Evolutionary conservation across 441 rosid species (phyloP), one percentile per base, ranked within the genome.

Genomic region (Brassica hybrid): DNA sequence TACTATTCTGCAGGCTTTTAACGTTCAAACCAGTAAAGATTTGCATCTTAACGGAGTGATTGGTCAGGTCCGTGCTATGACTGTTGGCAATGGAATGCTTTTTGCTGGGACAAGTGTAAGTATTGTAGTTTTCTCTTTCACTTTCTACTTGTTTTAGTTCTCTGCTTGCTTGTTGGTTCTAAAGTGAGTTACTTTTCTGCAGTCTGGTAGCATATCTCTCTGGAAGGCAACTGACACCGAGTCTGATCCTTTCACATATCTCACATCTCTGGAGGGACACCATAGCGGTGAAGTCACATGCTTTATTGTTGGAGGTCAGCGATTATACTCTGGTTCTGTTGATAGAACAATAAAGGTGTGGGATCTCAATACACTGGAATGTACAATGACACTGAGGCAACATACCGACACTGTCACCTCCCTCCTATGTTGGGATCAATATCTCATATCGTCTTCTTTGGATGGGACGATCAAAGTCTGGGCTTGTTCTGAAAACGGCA

Each of bases 61-160:
- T 25, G 90, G 87, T 59, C 85, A 82, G 34, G 86, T 85, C 34
- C 38, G 72, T 69, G 81, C 82, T 50, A 71, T 84, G 79, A 65
- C 73, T 54, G 74, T 72, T 72, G 83, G 65, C 23, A 77, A 80
- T 0, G 79, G 81, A 25, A 81, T 77, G 87, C 83, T 84, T 1
- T 87, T 87, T 10, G 87, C 87, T 66, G 90, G 88, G 6, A 78
- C 76, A n/a, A 83, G 81, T 83, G 88, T 87, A 80, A 84, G 69
- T 58, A 18, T 38, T 58, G 11, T 10, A 7, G 32, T 23, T 21
- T 59, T 1, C 50, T 6, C 16, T 23, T 6, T 19, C 7, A 0
- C 5, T 71, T 25, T 56, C 14, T 5, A 43, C 62, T 11, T 61
- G 25, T 23, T 13, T 30, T 30, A 12, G 34, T 23, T 38, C 57